Percentiles rank a stretch among this genome's conserved stretches.
Conservation (phyloP, 768 basidiomycete species). For the Suillus brevipes region DNA sequence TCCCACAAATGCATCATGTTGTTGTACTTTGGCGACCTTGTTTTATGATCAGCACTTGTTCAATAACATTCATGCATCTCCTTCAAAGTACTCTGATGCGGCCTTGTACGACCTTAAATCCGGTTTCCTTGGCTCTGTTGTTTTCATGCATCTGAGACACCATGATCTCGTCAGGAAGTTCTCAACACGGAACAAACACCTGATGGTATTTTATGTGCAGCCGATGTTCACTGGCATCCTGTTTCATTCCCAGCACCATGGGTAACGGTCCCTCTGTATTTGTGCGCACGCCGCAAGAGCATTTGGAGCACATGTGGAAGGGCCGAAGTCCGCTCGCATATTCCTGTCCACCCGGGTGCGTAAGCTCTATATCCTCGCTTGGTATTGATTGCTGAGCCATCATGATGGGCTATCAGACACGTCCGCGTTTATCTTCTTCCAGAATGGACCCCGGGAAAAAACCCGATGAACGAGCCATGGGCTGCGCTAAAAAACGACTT, state of each 20-base stretch:
- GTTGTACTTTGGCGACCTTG: conserved; percentile 1
- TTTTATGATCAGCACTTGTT: not conserved
- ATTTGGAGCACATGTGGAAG: conserved; percentile 12
- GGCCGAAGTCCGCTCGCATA: not conserved
- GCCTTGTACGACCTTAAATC: not conserved
- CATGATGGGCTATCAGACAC: conserved; percentile 17
- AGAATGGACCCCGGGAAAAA: conserved; percentile 31
- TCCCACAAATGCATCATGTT: not conserved
- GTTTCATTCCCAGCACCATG: not conserved
- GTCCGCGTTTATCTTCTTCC: conserved; percentile 34
- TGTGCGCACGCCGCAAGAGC: conserved; percentile 14
- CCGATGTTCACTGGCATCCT: not conserved
- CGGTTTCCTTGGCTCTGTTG: conserved; percentile 2
- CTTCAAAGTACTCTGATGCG: not conserved
- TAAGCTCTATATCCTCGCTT: not conserved
- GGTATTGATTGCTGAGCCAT: not conserved
- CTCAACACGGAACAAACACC: not conserved
- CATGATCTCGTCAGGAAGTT: not conserved
- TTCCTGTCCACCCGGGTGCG: conserved; percentile 9
- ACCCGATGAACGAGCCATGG: conserved; percentile 27
- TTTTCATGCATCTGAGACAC: not conserved
- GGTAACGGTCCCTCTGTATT: conserved; percentile 13
- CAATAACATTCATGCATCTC: not conserved
- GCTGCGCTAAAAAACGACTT: conserved; percentile 29
- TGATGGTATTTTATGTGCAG: not conserved